phyloP scores from a whole-genome alignment of 192 early-diverging fungal species.

The Entomortierella beljakovae region DNA sequence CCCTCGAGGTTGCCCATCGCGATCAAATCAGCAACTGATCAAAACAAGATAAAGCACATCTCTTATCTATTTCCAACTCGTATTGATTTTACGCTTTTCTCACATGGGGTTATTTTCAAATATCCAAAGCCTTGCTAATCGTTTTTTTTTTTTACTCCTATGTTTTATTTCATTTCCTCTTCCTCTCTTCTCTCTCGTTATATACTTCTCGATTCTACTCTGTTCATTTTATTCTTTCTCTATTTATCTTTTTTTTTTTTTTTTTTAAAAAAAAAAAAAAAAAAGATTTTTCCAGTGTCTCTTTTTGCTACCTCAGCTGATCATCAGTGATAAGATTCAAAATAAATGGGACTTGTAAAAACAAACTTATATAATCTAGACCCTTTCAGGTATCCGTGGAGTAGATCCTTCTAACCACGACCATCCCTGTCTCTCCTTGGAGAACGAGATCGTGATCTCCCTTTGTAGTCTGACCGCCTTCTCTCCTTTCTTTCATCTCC shows the following conservation, averaged over 20 bases:
- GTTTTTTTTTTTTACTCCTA: background rate
- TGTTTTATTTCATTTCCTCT: background rate
- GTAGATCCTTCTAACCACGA: background rate
- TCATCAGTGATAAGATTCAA: too few relatives aligned
- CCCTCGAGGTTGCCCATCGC: background rate
- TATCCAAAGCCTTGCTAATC: too few relatives aligned
- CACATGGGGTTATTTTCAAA: too few relatives aligned
- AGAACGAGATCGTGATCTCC: slow-evolving; percentile 18
- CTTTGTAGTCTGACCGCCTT: background rate
- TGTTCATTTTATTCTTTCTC: background rate
- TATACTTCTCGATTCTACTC: background rate
- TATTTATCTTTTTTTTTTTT: background rate
- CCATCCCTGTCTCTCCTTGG: slow-evolving; percentile 5
- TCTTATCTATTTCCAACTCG: background rate
- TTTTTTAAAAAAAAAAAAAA: background rate
- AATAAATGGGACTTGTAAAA: too few relatives aligned
- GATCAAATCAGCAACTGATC: background rate
- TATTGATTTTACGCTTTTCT: too few relatives aligned
- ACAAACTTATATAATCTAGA: too few relatives aligned
- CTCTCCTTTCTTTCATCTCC: slow-evolving; percentile 8
- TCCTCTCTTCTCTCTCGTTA: background rate
- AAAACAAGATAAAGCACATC: slow-evolving; percentile 10
- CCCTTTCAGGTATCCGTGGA: background rate
- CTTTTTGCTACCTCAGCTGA: too few relatives aligned
- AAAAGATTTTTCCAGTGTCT: background rate